phyloP scores from a whole-genome alignment of 345 rosid genomes.

The Pistacia integerrima region DNA sequence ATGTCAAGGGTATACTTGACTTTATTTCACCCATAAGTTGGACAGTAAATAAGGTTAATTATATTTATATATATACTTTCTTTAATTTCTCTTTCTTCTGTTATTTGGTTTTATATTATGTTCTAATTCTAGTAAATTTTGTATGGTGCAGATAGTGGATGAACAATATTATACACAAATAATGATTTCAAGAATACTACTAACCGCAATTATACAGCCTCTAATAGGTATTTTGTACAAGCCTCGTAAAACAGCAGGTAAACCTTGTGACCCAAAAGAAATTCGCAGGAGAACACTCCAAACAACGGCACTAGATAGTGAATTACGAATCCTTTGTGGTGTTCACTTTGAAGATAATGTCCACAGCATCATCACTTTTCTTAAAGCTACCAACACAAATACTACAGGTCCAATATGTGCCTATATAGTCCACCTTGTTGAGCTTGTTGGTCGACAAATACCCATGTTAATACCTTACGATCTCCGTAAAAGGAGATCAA shows the following conservation, averaged over 20 bases:
- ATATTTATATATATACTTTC: too few species aligned
- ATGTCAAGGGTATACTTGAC: slow-evolving; percentile 25
- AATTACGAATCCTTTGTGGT: slow-evolving; percentile 33
- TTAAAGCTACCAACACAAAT: slow-evolving; percentile 31
- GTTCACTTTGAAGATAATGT: slow-evolving; percentile 35
- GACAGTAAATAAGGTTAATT: neutral
- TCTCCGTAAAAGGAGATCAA: neutral
- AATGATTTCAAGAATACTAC: slow-evolving; percentile 18
- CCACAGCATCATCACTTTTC: slow-evolving; percentile 28
- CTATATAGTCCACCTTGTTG: slow-evolving; percentile 21
- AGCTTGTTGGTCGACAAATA: slow-evolving; percentile 28
- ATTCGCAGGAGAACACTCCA: slow-evolving; percentile 14
- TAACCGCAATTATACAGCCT: slow-evolving; percentile 24
- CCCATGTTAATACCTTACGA: slow-evolving; percentile 29
- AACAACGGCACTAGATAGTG: neutral
- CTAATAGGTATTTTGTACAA: slow-evolving; percentile 23
- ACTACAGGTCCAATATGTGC: slow-evolving; percentile 14
- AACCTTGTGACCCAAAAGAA: neutral
- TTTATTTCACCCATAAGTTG: neutral
- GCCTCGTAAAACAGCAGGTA: slow-evolving; percentile 11
- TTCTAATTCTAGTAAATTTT: too few species aligned
- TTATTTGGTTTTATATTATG: too few species aligned
- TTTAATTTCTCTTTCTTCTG: too few species aligned
- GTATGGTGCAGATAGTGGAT: slow-evolving; percentile 24
- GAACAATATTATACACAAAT: slow-evolving; percentile 15